A percentile compares a stretch with the other conserved stretches of the same genome.
Conservation (phyloP, 441 rosid genomes). For the Dalechampia spathulata region DNA sequence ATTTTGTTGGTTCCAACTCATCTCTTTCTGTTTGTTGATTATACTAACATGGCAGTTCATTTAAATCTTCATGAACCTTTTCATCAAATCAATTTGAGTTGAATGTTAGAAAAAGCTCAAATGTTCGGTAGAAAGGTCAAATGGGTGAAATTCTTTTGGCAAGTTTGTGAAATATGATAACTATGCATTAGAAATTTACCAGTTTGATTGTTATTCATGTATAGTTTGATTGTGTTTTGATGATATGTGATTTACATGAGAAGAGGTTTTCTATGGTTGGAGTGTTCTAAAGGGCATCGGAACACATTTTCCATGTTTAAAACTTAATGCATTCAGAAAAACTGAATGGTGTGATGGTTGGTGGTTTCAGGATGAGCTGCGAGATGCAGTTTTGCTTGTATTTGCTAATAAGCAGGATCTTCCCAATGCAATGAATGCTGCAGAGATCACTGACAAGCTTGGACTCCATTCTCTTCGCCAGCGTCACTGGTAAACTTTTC, state of each 20-base stretch:
- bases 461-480: conserved; percentile 49
- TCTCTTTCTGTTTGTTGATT: background rate
- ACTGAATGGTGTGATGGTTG: conserved; percentile 23
- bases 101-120: background rate
- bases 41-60: background rate
- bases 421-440: conserved; percentile 49
- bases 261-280: too few species aligned
- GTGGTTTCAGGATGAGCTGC: conserved; percentile 36
- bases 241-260: too few species aligned
- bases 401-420: conserved; percentile 67
- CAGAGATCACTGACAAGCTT: conserved; percentile 47
- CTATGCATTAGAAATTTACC: too few species aligned
- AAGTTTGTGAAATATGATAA: too few species aligned
- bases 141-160: too few species aligned
- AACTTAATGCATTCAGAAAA: too few species aligned
- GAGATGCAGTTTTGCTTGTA: conserved; percentile 56
- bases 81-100: background rate
- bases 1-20: conserved; percentile 6
- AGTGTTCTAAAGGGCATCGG: too few species aligned
- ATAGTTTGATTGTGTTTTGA: too few species aligned
- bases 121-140: too few species aligned
- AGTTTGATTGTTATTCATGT: too few species aligned
- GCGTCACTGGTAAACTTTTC: conserved; percentile 44
- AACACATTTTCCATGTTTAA: too few species aligned
- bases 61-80: background rate